Percentiles rank a stretch among this genome's conserved stretches.
Conservation (phyloP, 2,329 filamentous ascomycete species). For the Ilyonectria sp. region DNA sequence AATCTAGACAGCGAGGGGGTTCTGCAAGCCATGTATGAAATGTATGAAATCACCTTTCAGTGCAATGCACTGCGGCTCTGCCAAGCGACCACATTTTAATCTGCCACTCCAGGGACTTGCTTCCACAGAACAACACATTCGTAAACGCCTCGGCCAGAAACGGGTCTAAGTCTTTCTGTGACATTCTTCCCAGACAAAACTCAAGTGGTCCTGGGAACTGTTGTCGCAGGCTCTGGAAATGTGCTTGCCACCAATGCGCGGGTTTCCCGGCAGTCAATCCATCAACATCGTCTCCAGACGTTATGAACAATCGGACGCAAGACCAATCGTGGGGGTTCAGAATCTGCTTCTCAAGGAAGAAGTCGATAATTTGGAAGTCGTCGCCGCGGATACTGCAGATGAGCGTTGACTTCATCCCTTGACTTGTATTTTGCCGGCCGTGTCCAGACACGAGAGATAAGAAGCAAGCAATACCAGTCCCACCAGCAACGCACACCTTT, state of each 20-base stretch:
- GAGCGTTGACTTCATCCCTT: not conserved
- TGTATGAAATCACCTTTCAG: slow-evolving; percentile 4
- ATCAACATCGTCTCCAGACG: slow-evolving; percentile 33
- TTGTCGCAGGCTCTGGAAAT: slow-evolving; percentile 1
- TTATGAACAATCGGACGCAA: slow-evolving; percentile 34
- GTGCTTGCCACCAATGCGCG: slow-evolving; percentile 26
- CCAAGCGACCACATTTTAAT: slow-evolving; percentile 41
- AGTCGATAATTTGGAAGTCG: slow-evolving; percentile 36
- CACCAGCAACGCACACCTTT: slow-evolving; percentile 31
- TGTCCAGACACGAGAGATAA: slow-evolving; percentile 21
- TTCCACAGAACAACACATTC: slow-evolving; percentile 40
- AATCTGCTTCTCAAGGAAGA: slow-evolving; percentile 26
- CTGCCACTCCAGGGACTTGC: slow-evolving; percentile 46
- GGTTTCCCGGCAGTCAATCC: slow-evolving; percentile 26
- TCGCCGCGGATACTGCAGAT: slow-evolving; percentile 34
- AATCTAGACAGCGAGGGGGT: too few relatives aligned
- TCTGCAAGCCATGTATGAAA: too few relatives aligned
- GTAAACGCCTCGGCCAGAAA: not conserved
- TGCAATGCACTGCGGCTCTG: slow-evolving; percentile 9
- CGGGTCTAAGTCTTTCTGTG: slow-evolving; percentile 8
- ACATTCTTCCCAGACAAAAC: slow-evolving; percentile 28
- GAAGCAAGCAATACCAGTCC: slow-evolving; percentile 37
- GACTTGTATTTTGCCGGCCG: not conserved
- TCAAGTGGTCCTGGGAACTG: slow-evolving; percentile 6
- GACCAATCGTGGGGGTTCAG: slow-evolving; percentile 22